phyloP scores from a whole-genome alignment of 257 asterid genomes.

The Echium plantagineum region DNA sequence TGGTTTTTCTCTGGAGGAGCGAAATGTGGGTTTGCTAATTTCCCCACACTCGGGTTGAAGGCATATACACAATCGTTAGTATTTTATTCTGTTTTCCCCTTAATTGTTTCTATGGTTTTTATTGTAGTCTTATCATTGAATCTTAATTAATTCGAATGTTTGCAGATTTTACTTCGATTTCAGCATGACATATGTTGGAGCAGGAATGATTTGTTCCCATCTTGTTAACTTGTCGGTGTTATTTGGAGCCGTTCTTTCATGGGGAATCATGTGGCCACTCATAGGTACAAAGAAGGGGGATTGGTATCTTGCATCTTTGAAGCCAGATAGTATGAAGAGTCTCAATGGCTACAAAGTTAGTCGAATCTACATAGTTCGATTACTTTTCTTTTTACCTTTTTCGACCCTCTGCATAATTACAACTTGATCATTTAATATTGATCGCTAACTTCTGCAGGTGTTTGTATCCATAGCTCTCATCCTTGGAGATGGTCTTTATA shows the following conservation, averaged over 20 bases:
- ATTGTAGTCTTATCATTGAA: slow-evolving; percentile 5
- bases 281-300: slow-evolving; percentile 33
- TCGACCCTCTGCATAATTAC: neutral
- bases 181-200: slow-evolving; percentile 58
- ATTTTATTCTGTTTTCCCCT: neutral
- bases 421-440: no score
- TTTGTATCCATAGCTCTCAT: slow-evolving; percentile 29
- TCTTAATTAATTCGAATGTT: slow-evolving; percentile 4
- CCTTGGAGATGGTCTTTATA: slow-evolving; percentile 28
- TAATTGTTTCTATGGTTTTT: neutral
- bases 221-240: slow-evolving; percentile 51
- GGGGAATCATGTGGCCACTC: slow-evolving; percentile 70
- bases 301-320: slow-evolving; percentile 41
- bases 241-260: slow-evolving; percentile 60
- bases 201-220: slow-evolving; percentile 74
- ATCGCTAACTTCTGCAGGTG: slow-evolving; percentile 10
- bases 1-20: slow-evolving; percentile 81
- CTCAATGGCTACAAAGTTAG: slow-evolving; percentile 55
- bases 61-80: slow-evolving; percentile 37
- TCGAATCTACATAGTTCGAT: neutral
- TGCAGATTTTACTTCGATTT: slow-evolving; percentile 78
- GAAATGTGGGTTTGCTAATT: slow-evolving; percentile 52
- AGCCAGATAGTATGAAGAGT: slow-evolving; percentile 56
- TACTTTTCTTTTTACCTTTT: neutral
- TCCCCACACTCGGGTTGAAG: slow-evolving; percentile 76